Evolutionary conservation across 495 filamentous ascomycete genomes (phyloP).

Genomic region (Umbilicaria muhlenbergii): DNA sequence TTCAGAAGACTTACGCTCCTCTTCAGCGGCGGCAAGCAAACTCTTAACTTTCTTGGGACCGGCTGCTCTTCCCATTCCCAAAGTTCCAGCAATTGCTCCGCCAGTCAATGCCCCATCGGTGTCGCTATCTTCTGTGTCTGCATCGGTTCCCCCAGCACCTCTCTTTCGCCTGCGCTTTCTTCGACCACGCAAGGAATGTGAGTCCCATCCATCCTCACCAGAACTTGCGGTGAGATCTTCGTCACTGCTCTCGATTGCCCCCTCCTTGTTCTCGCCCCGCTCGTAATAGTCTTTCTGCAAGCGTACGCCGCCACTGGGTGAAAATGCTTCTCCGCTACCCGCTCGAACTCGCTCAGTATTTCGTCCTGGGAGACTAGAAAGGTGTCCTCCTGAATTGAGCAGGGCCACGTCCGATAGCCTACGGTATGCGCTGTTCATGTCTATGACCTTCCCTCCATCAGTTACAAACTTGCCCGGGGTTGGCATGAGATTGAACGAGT

Average conservation of each 20-base stretch:
- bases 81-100: slow-evolving; percentile 6
- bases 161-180: slow-evolving; percentile 21
- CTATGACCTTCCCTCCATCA: slow-evolving; percentile 35
- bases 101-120: slow-evolving; percentile 3
- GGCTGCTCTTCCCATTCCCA: slow-evolving; percentile 5
- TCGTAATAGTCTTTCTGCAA: slow-evolving; percentile 57
- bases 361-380: slow-evolving; percentile 28
- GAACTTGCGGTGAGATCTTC: slow-evolving; percentile 30
- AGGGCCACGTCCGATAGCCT: slow-evolving; percentile 51
- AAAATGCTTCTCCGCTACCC: slow-evolving; percentile 16
- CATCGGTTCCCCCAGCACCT: slow-evolving; percentile 14
- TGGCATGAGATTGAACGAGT: slow-evolving; percentile 18
- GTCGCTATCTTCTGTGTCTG: slow-evolving; percentile 15
- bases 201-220: slow-evolving; percentile 29
- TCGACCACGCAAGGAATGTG: slow-evolving; percentile 7
- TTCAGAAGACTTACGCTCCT: slow-evolving; percentile 50
- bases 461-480: slow-evolving; percentile 25
- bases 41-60: slow-evolving; percentile 29
- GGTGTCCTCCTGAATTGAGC: slow-evolving; percentile 33
- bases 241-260: slow-evolving; percentile 34
- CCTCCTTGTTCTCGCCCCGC: slow-evolving; percentile 42
- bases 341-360: slow-evolving; percentile 13
- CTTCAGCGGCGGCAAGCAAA: slow-evolving; percentile 53
- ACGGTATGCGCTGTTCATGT: slow-evolving; percentile 43
- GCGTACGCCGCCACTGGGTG: slow-evolving; percentile 33